Evolutionary conservation across 1,284 basidiomycete species (phyloP), one percentile per base, ranked within the genome.

Genomic region (Ganoderma meredithae): DNA sequence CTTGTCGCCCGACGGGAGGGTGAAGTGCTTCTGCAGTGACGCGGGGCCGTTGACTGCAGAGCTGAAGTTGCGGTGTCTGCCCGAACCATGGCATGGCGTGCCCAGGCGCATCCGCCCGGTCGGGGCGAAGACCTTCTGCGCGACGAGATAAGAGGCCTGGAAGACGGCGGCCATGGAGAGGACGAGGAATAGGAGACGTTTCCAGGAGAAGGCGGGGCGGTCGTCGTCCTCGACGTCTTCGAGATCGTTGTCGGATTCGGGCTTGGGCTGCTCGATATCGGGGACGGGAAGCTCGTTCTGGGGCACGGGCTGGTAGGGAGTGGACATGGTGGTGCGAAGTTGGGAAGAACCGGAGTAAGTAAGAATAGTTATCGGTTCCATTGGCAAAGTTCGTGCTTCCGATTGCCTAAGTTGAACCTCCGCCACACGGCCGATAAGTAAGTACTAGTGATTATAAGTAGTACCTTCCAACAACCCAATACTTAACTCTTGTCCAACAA

Each of bases 1-100:
- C 69, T 83, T 81, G 70, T 89, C 86, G 0, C 90, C 89, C 27
- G 87, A 89, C 5, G 87, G 86, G 15, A 91, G 79, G 0, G 81
- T 83, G 74, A 82, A 89, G 76, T 88, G 81, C 7, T 79, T 80
- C 0, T 86, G 86, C 17, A 90, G 77, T 36, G 70, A 64, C 0
- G 87, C 85, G 3, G 1, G 27, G 15, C 22, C 36, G 15, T 40
- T 40, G n/a, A 89, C 76, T 27, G 71, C 64, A 55, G 75, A 74
- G 52, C 72, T 53, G 70, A 78, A 76, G 41, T 75, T 69, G 47
- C 70, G 66, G 47, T n/a, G 62, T 40, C 41, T 60, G 39, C 58
- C 58, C 31, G 63, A 69, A n/a, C 64, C 68, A 31, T 44, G 67
- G 60, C 71, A 71, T 12, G 69, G 70, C 49, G 47, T 69, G 47